Conservation (phyloP, 1,284 basidiomycete genomes). For the Ceratobasidium theobromae region DNA sequence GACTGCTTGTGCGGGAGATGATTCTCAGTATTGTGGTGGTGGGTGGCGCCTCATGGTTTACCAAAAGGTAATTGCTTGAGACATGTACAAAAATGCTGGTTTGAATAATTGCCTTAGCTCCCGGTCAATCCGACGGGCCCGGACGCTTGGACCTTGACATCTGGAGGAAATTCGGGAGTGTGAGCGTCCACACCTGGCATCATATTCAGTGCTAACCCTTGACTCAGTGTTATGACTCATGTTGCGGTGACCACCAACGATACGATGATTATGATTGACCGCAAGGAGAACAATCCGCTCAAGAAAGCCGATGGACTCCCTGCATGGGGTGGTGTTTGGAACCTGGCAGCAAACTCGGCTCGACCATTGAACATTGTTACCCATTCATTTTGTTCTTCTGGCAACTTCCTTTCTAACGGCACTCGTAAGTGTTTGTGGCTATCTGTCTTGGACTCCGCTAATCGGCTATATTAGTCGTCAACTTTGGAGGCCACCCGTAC, state of each 20-base stretch:
- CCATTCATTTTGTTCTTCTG: constrained; percentile 7
- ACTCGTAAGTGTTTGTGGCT: neutral
- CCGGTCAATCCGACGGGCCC: neutral
- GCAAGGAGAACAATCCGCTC: constrained; percentile 3
- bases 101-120: neutral
- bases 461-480: neutral
- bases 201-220: neutral
- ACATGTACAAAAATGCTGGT: neutral
- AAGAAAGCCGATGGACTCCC: neutral
- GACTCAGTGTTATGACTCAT: constrained; percentile 3
- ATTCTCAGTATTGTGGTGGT: constrained; percentile 15
- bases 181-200: neutral
- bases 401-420: constrained; percentile 8
- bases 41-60: constrained; percentile 30
- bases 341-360: neutral
- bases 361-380: constrained; percentile 5
- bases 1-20: constrained; percentile 4
- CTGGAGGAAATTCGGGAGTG: constrained; percentile 1
- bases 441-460: neutral
- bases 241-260: constrained; percentile 6
- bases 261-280: constrained; percentile 7
- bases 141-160: neutral
- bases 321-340: constrained; percentile 8
- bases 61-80: neutral
- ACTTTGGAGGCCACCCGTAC: constrained; percentile 7